Evolutionary conservation across 805 yeast species (phyloP), one percentile per base, ranked within the genome.

Genomic region (Candida silvatica): DNA sequence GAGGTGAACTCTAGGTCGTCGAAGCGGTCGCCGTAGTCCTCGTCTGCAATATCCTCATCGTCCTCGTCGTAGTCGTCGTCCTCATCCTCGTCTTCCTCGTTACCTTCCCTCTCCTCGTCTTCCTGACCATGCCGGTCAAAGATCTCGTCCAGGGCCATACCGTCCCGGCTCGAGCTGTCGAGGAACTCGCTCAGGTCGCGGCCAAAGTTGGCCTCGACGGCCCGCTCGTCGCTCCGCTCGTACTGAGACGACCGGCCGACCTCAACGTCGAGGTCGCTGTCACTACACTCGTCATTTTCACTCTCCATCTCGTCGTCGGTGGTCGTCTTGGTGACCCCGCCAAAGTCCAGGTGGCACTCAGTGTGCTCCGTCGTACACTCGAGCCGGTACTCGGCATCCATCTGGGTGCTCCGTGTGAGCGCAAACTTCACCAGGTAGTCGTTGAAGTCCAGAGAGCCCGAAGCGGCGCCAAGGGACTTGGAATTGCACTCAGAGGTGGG

Each of bases 41-140:
- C 17, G 26, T 16, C 18, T 36, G 26, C 71, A 19, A 66, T 37
- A 17, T 54, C 62, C 20, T 50, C 15, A 15, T 29, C 23, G 11
- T 18, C 29, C 3, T 22, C 37, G 11, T 37, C 37, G 12, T 40
- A 44, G 3, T 38, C 32, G 12, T 42, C 47, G 2, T 24, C 34
- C 27, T 37, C 41, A 4, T 46, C 40, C 16, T 39, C 43, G 6
- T 18, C 31, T 3, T 16, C 16, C 19, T 20, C 23, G 27, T 31
- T 15, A 36, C 42, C 5, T 36, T 27, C 3, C 31, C n/a, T n/a
- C 30, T 17, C 20, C 35, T 34, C 9, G 33, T 14, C 17, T 24
- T 36, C 16, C 9, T 24, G n/a, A 18, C 27, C 12, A 24, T 38
- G 9, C 24, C 16, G 9, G n/a, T 18, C 24, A 12, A 22, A 22